Base-by-base conservation (phyloP, 495 filamentous ascomycete species). In the Hypomontagnella monticulosa region DNA sequence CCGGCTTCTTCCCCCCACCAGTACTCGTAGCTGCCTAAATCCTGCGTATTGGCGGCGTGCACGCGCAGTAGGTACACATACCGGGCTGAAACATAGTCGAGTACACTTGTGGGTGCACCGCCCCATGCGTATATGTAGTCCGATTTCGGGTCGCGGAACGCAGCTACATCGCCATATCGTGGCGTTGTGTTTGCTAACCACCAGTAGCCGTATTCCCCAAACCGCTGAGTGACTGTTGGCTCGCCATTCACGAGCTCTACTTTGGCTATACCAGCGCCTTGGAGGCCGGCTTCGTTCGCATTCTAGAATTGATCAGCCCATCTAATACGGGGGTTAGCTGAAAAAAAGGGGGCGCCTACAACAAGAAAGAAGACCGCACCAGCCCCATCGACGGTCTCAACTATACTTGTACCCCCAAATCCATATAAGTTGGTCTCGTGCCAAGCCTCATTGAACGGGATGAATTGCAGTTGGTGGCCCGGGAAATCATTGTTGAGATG, bases 1-100 rank as follows among this genome's bases (percentile, higher is more conserved):
- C 20, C 51, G 1, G n/a, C 20, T 3, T 51, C 62, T 4, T 53
- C 55, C 4, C 76, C 77, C 67, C 73, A 77, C 64, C 69, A 79
- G 54, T 79, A 79, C 59, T 78, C 68, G 46, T 79, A 78, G 53
- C 54, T 59, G 6, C 23, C 27, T 49, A 76, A 27, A 16, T 78
- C 68, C 33, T 75, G 78, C 0, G 76, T 75, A 3, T 72, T 66
- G 4, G 65, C 47, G 1, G 77, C 75, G 8, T 62, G 62, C 5
- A 78, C 77, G 15, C 77, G 65, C 10, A 70, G 63, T 49, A 77
- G 67, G 46, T 78, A 79, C 15, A 73, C 64, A 56, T 78, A 78
- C 18, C 71, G 58, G 3, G 54, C 44, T 32, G 11, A 40, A 4
- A 52, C 43, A 56, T 52, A 68, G 16, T 63, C 72, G 0, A 52